Conservation (phyloP, 805 yeast species). For the Starmerella vitae region DNA sequence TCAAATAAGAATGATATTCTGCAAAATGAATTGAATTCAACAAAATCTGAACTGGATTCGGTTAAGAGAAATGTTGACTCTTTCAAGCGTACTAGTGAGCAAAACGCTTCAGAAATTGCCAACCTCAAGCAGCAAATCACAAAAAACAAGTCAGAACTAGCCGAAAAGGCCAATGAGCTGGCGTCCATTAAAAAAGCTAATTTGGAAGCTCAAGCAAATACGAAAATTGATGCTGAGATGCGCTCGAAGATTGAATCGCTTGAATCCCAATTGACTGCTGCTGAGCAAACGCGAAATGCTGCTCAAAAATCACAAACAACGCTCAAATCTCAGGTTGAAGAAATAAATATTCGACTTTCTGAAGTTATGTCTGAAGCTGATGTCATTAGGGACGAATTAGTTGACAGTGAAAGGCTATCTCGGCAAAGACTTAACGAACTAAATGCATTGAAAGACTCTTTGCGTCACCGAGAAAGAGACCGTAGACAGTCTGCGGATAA, state of each 20-base stretch:
- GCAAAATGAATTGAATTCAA: constrained; percentile 48
- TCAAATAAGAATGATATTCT: constrained; percentile 47
- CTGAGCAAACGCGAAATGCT: constrained; percentile 11
- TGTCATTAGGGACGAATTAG: constrained; percentile 66
- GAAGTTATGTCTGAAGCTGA: constrained; percentile 53
- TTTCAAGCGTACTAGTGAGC: not conserved
- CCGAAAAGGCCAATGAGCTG: not conserved
- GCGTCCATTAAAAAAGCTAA: not conserved
- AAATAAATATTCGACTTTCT: constrained; percentile 40
- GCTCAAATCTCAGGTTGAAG: constrained; percentile 25
- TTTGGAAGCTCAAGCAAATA: not conserved
- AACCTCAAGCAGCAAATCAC: not conserved
- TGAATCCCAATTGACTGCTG: constrained; percentile 9
- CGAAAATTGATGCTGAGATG: not conserved
- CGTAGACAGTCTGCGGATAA: constrained; percentile 42
- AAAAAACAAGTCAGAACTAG: not conserved
- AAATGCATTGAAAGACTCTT: constrained; percentile 50
- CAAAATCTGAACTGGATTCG: constrained; percentile 15
- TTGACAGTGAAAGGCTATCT: constrained; percentile 54
- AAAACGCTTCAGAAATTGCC: constrained; percentile 1
- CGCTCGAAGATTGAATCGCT: constrained; percentile 5
- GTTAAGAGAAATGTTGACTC: not conserved
- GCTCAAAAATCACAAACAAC: constrained; percentile 10
- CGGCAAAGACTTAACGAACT: constrained; percentile 77
- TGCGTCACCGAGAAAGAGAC: constrained; percentile 54